These are phyloP conservation scores for Halteria grandinella DNA, from an alignment of 73 alveolate genomes.

Conservation along the genomic window DNA sequence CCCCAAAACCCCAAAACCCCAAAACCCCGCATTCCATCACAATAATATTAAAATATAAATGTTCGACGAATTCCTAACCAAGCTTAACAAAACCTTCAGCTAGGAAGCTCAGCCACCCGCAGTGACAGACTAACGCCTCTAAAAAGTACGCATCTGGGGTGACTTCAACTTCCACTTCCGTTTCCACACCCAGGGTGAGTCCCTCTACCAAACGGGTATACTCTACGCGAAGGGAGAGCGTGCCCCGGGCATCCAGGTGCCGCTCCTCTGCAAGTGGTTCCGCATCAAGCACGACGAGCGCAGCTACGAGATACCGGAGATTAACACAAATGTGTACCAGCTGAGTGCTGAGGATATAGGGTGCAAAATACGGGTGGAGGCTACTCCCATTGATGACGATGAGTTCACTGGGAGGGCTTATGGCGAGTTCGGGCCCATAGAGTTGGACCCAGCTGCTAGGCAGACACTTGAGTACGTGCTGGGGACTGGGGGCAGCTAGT, in stretches of 20 bases:
- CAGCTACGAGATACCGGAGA: conserved; percentile 51
- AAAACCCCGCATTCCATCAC: too few species aligned
- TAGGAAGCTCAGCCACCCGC: too few species aligned
- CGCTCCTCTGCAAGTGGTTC: conserved; percentile 56
- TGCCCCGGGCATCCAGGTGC: conserved; percentile 44
- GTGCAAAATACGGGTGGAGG: conserved; percentile 65
- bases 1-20: too few species aligned
- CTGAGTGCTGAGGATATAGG: conserved; percentile 73
- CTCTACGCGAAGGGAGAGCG: conserved; percentile 41
- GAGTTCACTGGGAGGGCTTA: conserved; percentile 27
- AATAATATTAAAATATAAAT: too few species aligned
- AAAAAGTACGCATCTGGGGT: conserved; percentile 61
- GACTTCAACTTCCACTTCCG: conserved; percentile 39
- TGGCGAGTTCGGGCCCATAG: conserved; percentile 75
- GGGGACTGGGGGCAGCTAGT: conserved; percentile 67
- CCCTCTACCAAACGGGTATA: conserved; percentile 50
- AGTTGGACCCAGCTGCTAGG: conserved; percentile 65
- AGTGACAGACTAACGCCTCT: too few species aligned
- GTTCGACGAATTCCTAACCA: too few species aligned
- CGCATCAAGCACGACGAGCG: conserved; percentile 62
- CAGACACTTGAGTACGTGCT: conserved; percentile 70
- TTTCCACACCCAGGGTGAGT: conserved; percentile 52
- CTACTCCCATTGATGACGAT: conserved; percentile 71
- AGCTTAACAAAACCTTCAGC: too few species aligned
- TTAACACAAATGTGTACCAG: conserved; percentile 60